phyloP scores from a whole-genome alignment of 78 protist genomes.

The Dictyostelium intermedium region DNA sequence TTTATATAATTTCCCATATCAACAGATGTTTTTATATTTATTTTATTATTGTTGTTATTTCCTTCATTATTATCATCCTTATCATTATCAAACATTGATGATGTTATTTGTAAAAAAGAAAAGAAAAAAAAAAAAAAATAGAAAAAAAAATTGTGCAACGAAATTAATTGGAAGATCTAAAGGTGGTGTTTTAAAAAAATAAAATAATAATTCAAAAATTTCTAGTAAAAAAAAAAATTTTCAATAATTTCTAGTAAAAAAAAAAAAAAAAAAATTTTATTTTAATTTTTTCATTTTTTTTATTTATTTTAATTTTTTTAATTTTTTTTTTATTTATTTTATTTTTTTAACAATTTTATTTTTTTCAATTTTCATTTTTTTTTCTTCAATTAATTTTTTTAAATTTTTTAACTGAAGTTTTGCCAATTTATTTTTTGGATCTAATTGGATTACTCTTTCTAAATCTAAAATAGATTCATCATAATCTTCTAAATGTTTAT shows the following conservation, averaged over 20 bases:
- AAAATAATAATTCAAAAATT: not conserved
- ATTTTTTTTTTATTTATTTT: too few species aligned
- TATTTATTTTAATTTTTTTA: not conserved
- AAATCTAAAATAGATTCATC: not conserved
- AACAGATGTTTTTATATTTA: conserved; percentile 3
- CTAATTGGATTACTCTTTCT: not conserved
- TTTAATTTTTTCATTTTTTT: not conserved
- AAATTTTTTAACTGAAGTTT: not conserved
- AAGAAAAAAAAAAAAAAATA: not conserved
- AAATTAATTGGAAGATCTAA: not conserved
- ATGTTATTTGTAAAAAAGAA: too few species aligned
- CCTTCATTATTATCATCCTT: not conserved
- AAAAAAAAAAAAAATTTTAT: not conserved
- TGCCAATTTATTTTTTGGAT: not conserved
- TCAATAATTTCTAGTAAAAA: not conserved
- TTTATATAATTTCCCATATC: conserved; percentile 39
- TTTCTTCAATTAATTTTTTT: not conserved
- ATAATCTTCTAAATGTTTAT: not conserved
- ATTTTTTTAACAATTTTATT: not conserved
- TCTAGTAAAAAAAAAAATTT: not conserved
- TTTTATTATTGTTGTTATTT: not conserved
- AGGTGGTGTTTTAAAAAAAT: not conserved
- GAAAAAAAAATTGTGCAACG: not conserved
- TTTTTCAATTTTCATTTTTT: not conserved
- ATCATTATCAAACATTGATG: not conserved